These are phyloP conservation scores for Fusarium nelsonii DNA, from an alignment of 2,329 filamentous ascomycete genomes.

Conservation along the genomic window DNA sequence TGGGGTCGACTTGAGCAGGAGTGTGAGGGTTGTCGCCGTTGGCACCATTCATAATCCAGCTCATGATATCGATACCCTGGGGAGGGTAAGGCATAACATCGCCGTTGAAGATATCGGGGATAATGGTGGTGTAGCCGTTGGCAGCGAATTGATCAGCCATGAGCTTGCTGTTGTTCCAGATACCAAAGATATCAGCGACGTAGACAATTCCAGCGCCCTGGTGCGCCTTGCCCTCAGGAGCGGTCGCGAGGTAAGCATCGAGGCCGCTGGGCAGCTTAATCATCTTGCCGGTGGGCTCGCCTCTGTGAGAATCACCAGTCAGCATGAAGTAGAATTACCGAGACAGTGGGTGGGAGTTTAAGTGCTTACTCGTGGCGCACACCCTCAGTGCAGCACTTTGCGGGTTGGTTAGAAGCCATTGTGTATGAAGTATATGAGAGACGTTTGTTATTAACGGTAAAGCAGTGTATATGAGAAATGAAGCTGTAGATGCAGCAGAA, in stretches of 20 bases:
- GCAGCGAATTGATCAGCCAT: constrained; percentile 57
- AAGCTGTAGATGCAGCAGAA: not conserved
- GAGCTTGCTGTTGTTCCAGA: constrained; percentile 57
- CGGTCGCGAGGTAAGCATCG: constrained; percentile 65
- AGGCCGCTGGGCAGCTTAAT: constrained; percentile 61
- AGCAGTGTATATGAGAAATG: not conserved
- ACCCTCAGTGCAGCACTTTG: constrained; percentile 65
- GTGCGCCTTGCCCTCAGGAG: constrained; percentile 49
- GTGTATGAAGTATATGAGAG: not conserved
- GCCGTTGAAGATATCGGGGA: constrained; percentile 56
- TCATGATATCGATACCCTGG: constrained; percentile 49
- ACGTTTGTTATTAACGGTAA: not conserved
- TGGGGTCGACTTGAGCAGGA: constrained; percentile 50
- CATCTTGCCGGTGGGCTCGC: constrained; percentile 60
- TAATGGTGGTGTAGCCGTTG: constrained; percentile 55
- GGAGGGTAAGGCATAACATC: constrained; percentile 49
- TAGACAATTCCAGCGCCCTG: constrained; percentile 52
- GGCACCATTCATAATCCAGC: constrained; percentile 56
- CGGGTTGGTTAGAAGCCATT: constrained; percentile 68
- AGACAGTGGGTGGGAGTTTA: not conserved
- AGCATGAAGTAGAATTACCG: not conserved
- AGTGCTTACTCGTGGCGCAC: constrained; percentile 64
- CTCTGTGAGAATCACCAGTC: constrained; percentile 52
- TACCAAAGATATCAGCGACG: constrained; percentile 55
- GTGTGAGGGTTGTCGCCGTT: constrained; percentile 62